Percentiles rank a stretch among this genome's conserved stretches.
Conservation (phyloP, 331 rosid genomes). For the Dryas integrifolia region DNA sequence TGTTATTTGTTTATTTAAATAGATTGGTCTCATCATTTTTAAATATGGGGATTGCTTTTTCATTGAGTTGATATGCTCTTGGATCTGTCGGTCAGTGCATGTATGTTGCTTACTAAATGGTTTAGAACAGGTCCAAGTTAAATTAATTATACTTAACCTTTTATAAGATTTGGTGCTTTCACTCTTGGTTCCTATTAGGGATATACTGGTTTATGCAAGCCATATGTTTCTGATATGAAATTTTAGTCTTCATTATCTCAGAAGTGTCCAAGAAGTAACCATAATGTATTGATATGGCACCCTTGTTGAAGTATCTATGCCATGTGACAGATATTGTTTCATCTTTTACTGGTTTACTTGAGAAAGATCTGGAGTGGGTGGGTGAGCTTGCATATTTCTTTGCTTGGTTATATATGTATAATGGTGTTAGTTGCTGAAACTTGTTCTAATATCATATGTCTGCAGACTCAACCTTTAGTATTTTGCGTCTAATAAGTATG, state of each 20-base stretch:
- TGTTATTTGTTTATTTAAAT: neutral
- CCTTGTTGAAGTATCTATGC: neutral
- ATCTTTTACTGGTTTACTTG: neutral
- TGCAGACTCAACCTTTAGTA: neutral
- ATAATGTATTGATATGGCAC: neutral
- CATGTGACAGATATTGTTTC: neutral
- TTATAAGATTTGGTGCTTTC: neutral
- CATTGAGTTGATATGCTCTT: neutral
- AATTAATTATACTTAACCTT: neutral
- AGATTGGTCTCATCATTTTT: neutral
- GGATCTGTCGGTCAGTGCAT: neutral
- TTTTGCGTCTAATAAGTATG: neutral
- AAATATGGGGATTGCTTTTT: neutral
- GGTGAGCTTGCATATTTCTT: neutral
- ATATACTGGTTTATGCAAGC: neutral
- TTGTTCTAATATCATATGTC: neutral
- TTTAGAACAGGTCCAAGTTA: neutral
- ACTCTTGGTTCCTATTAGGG: neutral
- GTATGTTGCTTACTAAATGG: neutral
- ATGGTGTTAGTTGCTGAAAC: neutral
- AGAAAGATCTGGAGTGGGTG: neutral
- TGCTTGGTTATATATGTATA: slow-evolving; percentile 4
- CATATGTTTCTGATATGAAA: neutral
- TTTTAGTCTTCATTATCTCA: neutral
- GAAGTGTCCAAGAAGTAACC: neutral